phyloP scores from a whole-genome alignment of 1,284 basidiomycete species.

The Gymnopus androsaceus region DNA sequence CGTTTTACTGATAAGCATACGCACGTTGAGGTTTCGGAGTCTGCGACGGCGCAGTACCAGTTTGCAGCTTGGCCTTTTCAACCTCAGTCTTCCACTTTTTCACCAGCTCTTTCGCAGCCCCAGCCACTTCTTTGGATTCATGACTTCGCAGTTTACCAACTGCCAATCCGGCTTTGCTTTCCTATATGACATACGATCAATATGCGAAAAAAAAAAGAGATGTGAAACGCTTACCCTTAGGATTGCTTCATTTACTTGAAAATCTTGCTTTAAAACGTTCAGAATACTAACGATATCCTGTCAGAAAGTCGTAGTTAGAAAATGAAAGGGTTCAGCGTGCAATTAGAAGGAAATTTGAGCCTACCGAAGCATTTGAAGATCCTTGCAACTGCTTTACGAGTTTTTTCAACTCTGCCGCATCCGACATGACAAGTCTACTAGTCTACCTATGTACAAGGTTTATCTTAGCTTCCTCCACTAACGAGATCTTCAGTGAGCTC shows the following conservation, averaged over 20 bases:
- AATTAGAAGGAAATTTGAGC: constrained; percentile 38
- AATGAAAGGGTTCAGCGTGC: constrained; percentile 41
- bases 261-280: constrained; percentile 74
- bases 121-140: constrained; percentile 70
- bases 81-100: constrained; percentile 90
- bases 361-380: constrained; percentile 62
- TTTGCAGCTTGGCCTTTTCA: constrained; percentile 69
- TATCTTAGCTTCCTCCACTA: neutral
- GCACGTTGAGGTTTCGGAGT: constrained; percentile 37
- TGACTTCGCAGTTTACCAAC: constrained; percentile 89
- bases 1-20: neutral
- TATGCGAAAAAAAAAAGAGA: constrained; percentile 26
- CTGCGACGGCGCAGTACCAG: constrained; percentile 27
- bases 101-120: constrained; percentile 91
- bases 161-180: constrained; percentile 89
- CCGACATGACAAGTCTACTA: constrained; percentile 36
- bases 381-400: constrained; percentile 77
- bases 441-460: neutral
- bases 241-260: constrained; percentile 82
- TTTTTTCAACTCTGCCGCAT: constrained; percentile 70
- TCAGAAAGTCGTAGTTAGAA: constrained; percentile 30
- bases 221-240: constrained; percentile 73
- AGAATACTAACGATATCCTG: constrained; percentile 79
- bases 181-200: constrained; percentile 45
- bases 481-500: neutral